These are phyloP conservation scores for Melaleuca quinquenervia DNA, from an alignment of 345 rosid species.

Conservation along the genomic window DNA sequence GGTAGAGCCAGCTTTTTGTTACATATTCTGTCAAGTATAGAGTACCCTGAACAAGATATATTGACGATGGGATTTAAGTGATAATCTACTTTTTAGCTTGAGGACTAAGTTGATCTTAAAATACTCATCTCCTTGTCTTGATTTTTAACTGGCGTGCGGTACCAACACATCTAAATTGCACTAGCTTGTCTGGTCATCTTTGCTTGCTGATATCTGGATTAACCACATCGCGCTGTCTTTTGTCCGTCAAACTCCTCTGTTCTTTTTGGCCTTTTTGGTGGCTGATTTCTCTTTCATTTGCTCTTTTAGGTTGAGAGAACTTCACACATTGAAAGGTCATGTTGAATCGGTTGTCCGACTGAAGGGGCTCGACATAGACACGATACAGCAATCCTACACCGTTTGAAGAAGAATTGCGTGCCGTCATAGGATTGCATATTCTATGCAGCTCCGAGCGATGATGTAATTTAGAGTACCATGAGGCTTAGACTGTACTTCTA, in stretches of 20 bases:
- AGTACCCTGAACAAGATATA: not conserved
- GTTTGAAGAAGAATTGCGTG: slow-evolving; percentile 26
- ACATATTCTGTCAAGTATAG: not conserved
- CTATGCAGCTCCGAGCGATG: not conserved
- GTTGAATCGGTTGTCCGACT: slow-evolving; percentile 90
- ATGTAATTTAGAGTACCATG: not conserved
- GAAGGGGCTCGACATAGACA: slow-evolving; percentile 89
- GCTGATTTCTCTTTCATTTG: not conserved
- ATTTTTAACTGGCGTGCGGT: not conserved
- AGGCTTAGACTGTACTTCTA: not conserved
- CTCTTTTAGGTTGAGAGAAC: slow-evolving; percentile 71
- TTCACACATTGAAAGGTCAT: slow-evolving; percentile 88
- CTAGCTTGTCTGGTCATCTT: not conserved
- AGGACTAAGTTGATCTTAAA: not conserved
- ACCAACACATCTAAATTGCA: not conserved
- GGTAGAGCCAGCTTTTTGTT: not conserved
- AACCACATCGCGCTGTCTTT: not conserved
- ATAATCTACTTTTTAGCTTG: not conserved
- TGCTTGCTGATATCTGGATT: not conserved
- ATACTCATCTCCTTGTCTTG: not conserved
- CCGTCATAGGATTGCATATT: not conserved
- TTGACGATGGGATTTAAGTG: not conserved
- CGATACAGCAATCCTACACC: slow-evolving; percentile 91
- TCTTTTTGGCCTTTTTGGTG: not conserved
- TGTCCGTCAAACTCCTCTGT: not conserved